Evolutionary conservation across 306 rosid genomes (phyloP), one percentile per base, ranked within the genome.

Genomic region (Lagenaria siceraria): DNA sequence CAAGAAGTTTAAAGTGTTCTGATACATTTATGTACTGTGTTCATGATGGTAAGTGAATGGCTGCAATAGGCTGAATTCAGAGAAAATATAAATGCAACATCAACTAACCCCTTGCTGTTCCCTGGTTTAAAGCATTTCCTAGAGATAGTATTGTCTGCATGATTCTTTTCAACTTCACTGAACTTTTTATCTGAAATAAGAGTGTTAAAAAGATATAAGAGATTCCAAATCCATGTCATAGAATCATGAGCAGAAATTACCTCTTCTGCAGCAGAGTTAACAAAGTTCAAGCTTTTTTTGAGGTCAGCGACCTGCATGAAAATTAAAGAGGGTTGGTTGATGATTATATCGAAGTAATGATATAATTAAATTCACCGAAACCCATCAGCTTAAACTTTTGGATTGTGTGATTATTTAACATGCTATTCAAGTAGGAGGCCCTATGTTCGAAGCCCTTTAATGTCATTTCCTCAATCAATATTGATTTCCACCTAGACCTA

Each of bases 61-160:
- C 19, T 33, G 21, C 53, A 35, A 51, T 27, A 76, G 36, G 33
- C 61, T 75, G 86, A 77, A 70, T 53, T 63, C 69, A 81, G 76
- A 52, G 58, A 73, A 51, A 17, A 51, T 71, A 49, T 73, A 19
- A 21, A 73, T 56, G 71, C 63, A 56, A 75, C 58, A 27, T 82
- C 63, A 79, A 85, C 97, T 81, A 86, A 91, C 98, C 98, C 76
- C 96, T 83, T 36, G 92, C 89, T 83, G 98, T 94, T 83, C 98
- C 98, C 84, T 87, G 97, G 83, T 94, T 94, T 86, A 94, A 84
- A 82, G 98, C 98, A 85, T 94, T 94, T 81, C 98, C 98, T 73
- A 94, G 79, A 35, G 98, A 90, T 77, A 94, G 98, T 85, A 94
- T 87, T 53, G 97, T 94, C 80, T 91, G 98, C 97, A 94, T 94